Conservation (phyloP, 345 rosid species). For the Stellera chamaejasme region DNA sequence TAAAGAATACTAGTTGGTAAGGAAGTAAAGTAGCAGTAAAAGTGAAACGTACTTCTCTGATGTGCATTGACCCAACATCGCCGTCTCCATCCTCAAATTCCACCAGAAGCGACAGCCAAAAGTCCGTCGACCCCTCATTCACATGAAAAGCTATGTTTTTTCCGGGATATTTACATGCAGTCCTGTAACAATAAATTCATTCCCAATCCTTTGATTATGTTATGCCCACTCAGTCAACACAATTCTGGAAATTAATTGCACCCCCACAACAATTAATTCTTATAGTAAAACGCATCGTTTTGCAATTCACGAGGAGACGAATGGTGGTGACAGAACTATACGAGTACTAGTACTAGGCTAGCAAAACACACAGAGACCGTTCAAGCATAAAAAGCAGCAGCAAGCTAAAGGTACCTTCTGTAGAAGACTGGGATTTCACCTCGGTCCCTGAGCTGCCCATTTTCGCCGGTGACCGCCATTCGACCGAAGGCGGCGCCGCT, state of each 20-base stretch:
- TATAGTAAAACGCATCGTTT: too few species aligned
- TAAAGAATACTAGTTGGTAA: not conserved
- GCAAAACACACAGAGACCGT: not conserved
- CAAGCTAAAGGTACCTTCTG: slow-evolving; percentile 30
- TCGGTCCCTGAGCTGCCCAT: slow-evolving; percentile 53
- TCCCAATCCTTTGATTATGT: too few species aligned
- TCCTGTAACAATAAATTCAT: slow-evolving; percentile 29
- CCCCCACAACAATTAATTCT: too few species aligned
- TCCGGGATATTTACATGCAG: slow-evolving; percentile 78
- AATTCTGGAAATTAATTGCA: too few species aligned
- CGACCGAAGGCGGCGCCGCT: slow-evolving; percentile 97
- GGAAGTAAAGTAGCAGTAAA: not conserved
- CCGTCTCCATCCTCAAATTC: slow-evolving; percentile 97
- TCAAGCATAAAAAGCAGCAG: not conserved
- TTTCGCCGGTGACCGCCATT: slow-evolving; percentile 69
- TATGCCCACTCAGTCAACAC: too few species aligned
- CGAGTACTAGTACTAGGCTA: not conserved
- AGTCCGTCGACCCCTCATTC: slow-evolving; percentile 77
- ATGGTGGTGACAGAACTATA: too few species aligned
- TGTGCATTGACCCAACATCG: slow-evolving; percentile 91
- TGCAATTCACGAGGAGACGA: too few species aligned
- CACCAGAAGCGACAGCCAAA: slow-evolving; percentile 85
- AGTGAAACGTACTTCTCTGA: slow-evolving; percentile 47
- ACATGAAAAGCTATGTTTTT: slow-evolving; percentile 85
- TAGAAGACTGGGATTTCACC: slow-evolving; percentile 60